Evolutionary conservation across 192 early-diverging fungal species (phyloP), one percentile per base, ranked within the genome.

Genomic region (Thoreauomyces humboldtii): DNA sequence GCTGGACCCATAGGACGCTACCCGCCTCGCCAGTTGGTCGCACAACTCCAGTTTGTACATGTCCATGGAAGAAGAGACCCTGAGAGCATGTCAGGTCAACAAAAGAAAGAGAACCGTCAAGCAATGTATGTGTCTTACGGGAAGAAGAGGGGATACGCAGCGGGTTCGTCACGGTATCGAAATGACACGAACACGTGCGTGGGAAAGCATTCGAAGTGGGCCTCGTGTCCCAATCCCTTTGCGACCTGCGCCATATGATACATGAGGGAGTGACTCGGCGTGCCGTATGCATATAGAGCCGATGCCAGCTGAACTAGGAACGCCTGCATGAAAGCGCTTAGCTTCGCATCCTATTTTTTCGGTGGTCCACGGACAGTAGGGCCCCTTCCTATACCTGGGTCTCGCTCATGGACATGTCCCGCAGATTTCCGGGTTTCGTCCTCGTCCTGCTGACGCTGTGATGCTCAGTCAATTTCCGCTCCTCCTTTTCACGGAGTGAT

Each of bases 241-340:
- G 59, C 44, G 15, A 57, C 55, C 53, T 62, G 45, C 27, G 52
- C 28, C 73, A 75, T 66, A 36, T 67, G 69, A 21, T 52, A 48
- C 44, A 45, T 44, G 15, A 75, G 36, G 7, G 36, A 32, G 25
- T 71, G 64, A 6, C 69, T 72, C n/a, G 73, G 73, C 12, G 63
- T 67, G 35, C 73, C 73, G 29, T 75, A 75, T 27, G 50, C 69
- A 35, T 71, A 61, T 22, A 72, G 44, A 7, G 69, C 65, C 4
- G 32, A 52, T 9, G 56, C 70, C 33, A 75, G 38, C 19, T 52
- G 37, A 17, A 72, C 36, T 37, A 75, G 25, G 46, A 75, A 72
- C 56, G 56, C 4, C 32, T 75, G 59, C 59, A 51, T 64, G 3
- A 15, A 21, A 17, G 17, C 29, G n/a, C n/a, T n/a, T n/a, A 43